Evolutionary conservation across 192 early-diverging fungal species (phyloP), one percentile per base, ranked within the genome.

Genomic region (Rhizoclosmatium globosum): DNA sequence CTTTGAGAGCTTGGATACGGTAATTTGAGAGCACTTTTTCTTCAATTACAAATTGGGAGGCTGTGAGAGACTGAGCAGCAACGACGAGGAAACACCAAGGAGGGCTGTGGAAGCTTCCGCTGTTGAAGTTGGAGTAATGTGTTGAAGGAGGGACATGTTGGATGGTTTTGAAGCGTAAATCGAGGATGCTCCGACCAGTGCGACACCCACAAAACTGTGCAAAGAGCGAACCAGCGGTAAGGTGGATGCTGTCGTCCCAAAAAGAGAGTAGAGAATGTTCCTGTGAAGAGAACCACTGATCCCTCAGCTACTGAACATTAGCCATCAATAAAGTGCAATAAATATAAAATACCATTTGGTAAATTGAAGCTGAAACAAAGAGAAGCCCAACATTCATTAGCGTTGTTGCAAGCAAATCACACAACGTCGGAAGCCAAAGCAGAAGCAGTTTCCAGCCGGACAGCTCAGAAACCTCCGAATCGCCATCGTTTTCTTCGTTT

Each of bases 321-420:
- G 13, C 9, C n/a, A 31, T 64, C 17, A 3, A 50, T 7, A 64
- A 64, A 64, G n/a, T n/a, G n/a, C n/a, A n/a, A n/a, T n/a, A 64
- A 11, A 9, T 11, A 64, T 38, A 64, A 21, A 6, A 21, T 39
- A 71, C 62, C 76, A 77, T 77, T 68, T 77, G 76, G 69, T 77
- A 77, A 9, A 79, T 44, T 9, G 46, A 48, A 7, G 78, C 78
- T 11, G 78, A 76, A 15, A 79, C 71, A 77, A 77, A 65, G 70
- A 99, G 91, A 69, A 99, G 84, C n/a, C 97, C 97, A 46, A 99
- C 92, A 79, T 97, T 99, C 97, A 99, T 99, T 31, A 99, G 84
- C 44, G 93, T 94, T 41, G 93, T 95, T 6, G 91, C 93, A 2
- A 86, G 88, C 79, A 95, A 83, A 78, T 95, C 94, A 76, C 93